These are phyloP conservation scores for Kodamaea restingae DNA, from an alignment of 805 yeast species.

Conservation along the genomic window DNA sequence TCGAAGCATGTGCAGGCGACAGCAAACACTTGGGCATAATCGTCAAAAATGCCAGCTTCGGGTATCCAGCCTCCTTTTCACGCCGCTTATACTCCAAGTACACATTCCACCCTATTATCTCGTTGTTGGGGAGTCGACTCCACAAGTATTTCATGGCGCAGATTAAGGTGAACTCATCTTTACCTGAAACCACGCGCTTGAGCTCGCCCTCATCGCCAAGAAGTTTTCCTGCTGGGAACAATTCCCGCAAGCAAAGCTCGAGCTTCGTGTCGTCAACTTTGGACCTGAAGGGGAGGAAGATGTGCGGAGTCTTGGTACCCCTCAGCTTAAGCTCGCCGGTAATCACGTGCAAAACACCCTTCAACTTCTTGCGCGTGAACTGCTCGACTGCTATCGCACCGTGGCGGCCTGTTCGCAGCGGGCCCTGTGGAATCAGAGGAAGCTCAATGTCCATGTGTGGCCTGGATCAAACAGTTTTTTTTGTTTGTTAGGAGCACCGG, in stretches of 20 bases:
- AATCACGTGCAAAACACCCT: conserved; percentile 62
- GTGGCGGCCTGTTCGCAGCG: background rate
- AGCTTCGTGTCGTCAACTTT: conserved; percentile 59
- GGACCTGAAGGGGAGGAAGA: conserved; percentile 75
- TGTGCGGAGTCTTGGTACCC: conserved; percentile 68
- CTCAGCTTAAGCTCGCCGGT: conserved; percentile 68
- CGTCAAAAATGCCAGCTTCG: conserved; percentile 69
- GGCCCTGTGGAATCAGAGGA: background rate
- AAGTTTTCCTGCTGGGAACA: conserved; percentile 58
- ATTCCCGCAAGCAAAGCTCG: conserved; percentile 49
- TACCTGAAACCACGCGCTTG: conserved; percentile 31
- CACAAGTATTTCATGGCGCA: conserved; percentile 78
- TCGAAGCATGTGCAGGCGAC: conserved; percentile 84
- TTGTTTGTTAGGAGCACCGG: background rate
- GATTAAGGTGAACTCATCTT: conserved; percentile 67
- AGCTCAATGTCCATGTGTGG: conserved; percentile 1
- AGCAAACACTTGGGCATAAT: conserved; percentile 81
- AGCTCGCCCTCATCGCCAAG: conserved; percentile 36
- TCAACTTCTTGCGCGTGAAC: conserved; percentile 62
- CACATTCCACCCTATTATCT: conserved; percentile 82
- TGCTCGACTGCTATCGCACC: conserved; percentile 23
- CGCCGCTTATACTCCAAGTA: conserved; percentile 63
- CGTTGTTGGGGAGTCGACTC: conserved; percentile 77
- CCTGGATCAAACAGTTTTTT: background rate
- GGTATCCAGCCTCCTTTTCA: conserved; percentile 64